Base-by-base conservation (phyloP, 306 rosid genomes). In the Citrullus mucosospermus region DNA sequence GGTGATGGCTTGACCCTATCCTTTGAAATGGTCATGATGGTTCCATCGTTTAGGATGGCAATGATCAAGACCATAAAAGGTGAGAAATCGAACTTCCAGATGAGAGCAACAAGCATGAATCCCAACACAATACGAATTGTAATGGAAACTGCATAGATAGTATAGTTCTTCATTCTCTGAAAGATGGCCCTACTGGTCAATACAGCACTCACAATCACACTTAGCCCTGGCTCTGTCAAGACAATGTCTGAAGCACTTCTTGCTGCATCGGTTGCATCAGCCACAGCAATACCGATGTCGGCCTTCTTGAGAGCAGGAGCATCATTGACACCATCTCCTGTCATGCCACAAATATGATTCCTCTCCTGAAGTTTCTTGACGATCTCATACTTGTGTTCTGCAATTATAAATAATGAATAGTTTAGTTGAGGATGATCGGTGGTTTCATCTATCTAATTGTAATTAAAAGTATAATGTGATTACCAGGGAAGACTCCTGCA, bases 401-500 rank as follows among this genome's bases (percentile, higher is more conserved):
- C 85, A 51, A 85, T 46, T 80, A 25, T 25, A 44, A 68, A 32
- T 9, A 43, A 20, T 78, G 77, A 39, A 55, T 61, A 25, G 34
- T 51, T 73, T 48, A 74, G 74, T 48, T 41, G 28, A 34, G 9
- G 67, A 70, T 9, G 57, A 34, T 6, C 10, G 10, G 38, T 57
- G 57, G 25, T 43, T 30, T 30, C 46, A 11, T 75, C 4, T 16
- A 17, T 41, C 2, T 41, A 20, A 17, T n/a, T 51, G 59, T 46
- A 56, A 59, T 60, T 38, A 51, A 20, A 13, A 28, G 56, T 39
- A 79, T 74, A 39, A 8, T 51, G 9, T 84, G 8, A 25, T 86
- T 90, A 93, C 98, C 98, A 1, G 98, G 98, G 84, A 93, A 93
- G 80, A 93, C 98, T 71, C 98, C 98, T 3, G 98, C 98, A 78